Percentiles rank a stretch among this genome's conserved stretches.
These are phyloP conservation scores for Colletotrichum noveboracense DNA, from an alignment of 2,329 filamentous ascomycete genomes.

Conservation along the genomic window DNA sequence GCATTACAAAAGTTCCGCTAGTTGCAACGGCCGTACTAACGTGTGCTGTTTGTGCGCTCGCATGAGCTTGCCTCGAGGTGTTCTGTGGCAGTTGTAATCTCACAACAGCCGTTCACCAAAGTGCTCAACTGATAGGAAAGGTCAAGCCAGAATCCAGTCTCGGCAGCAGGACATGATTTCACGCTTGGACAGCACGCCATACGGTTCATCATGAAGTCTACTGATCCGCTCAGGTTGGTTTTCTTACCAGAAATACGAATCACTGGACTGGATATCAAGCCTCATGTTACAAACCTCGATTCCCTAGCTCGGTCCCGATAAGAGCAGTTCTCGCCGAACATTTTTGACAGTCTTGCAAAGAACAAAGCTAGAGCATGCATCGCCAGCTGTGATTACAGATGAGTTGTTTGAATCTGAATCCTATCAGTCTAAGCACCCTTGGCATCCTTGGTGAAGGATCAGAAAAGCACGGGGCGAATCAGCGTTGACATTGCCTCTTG, in stretches of 20 bases:
- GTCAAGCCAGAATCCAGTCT: not conserved
- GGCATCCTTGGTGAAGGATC: not conserved
- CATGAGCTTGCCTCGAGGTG: not conserved
- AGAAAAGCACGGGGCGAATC: not conserved
- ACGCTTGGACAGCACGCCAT: not conserved
- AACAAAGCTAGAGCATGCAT: not conserved
- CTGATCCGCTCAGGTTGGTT: not conserved
- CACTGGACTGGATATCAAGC: not conserved
- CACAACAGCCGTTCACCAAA: not conserved
- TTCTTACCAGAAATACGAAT: not conserved
- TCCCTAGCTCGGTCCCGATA: not conserved
- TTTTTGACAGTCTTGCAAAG: not conserved
- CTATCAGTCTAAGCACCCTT: not conserved
- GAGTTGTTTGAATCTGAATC: not conserved
- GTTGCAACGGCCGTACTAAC: not conserved
- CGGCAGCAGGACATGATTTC: not conserved
- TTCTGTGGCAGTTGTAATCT: not conserved
- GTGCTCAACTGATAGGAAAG: accelerated
- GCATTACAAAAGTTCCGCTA: not conserved
- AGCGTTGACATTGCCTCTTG: not conserved
- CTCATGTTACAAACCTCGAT: not conserved
- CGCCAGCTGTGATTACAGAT: not conserved
- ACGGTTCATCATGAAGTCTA: not conserved
- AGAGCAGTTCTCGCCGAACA: not conserved
- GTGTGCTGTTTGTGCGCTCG: not conserved